Percentiles rank a stretch among this genome's conserved stretches.
These are phyloP conservation scores for Cyclotella baltica DNA, from an alignment of 108 stramenopile species.

Conservation along the genomic window DNA sequence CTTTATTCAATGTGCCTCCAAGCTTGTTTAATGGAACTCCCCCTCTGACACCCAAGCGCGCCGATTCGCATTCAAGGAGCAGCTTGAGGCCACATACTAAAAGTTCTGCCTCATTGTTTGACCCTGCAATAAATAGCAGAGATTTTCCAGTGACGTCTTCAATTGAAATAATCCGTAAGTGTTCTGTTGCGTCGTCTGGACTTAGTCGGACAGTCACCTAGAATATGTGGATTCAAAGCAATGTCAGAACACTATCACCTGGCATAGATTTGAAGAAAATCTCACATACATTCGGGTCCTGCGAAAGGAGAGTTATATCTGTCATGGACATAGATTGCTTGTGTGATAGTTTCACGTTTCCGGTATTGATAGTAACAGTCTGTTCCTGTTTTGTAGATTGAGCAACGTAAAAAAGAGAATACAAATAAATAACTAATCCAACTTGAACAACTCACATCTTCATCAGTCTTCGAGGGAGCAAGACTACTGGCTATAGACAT, in stretches of 20 bases:
- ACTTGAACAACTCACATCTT: conserved; percentile 26
- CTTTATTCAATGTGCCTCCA: conserved; percentile 54
- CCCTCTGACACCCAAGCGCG: conserved; percentile 75
- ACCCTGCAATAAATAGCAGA: conserved; percentile 75
- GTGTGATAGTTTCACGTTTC: conserved; percentile 74
- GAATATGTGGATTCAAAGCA: too few relatives aligned
- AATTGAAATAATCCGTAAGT: conserved; percentile 72
- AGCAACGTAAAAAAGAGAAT: conserved; percentile 4
- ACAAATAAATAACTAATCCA: not conserved
- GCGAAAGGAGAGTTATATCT: conserved; percentile 69
- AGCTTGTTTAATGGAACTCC: conserved; percentile 57
- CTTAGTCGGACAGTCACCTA: conserved; percentile 59
- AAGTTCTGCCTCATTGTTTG: conserved; percentile 73
- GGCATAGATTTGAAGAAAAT: too few relatives aligned
- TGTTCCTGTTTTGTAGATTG: conserved; percentile 35
- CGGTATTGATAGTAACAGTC: conserved; percentile 30
- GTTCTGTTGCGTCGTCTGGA: conserved; percentile 68
- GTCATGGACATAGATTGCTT: conserved; percentile 81
- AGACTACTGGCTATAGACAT: conserved; percentile 40
- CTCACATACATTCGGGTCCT: conserved; percentile 62
- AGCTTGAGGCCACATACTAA: conserved; percentile 79
- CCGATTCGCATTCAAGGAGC: conserved; percentile 79
- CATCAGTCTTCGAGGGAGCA: conserved; percentile 35
- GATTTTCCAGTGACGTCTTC: conserved; percentile 65
- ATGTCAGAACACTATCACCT: too few relatives aligned